Conservation (phyloP, 192 early-diverging fungal species). For the Gonapodya prolifera region DNA sequence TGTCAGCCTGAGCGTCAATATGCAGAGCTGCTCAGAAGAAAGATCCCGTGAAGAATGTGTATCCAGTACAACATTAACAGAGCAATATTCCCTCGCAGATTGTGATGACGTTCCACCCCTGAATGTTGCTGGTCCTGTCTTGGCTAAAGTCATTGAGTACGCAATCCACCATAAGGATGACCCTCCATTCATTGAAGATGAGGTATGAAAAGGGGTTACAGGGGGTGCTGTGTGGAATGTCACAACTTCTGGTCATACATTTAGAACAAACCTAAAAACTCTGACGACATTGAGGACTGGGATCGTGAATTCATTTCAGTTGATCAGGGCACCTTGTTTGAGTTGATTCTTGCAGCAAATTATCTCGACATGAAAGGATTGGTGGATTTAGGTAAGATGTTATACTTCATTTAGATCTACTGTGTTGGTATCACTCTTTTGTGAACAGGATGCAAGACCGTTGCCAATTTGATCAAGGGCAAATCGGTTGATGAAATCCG, state of each 20-base stretch:
- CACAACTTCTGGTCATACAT: constrained; percentile 1
- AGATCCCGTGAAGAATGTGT: too few relatives aligned
- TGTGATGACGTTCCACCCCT: constrained; percentile 81
- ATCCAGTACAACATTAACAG: too few relatives aligned
- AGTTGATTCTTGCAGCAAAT: constrained; percentile 83
- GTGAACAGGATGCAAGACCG: constrained; percentile 55
- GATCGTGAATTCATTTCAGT: constrained; percentile 81
- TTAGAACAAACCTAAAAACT: constrained; percentile 22
- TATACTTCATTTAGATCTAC: background rate
- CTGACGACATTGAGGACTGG: constrained; percentile 76
- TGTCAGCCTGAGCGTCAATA: too few relatives aligned
- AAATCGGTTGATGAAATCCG: constrained; percentile 83
- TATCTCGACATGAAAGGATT: constrained; percentile 64
- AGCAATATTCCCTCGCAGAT: too few relatives aligned
- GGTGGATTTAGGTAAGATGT: constrained; percentile 33
- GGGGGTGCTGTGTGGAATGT: too few relatives aligned
- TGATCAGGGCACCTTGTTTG: constrained; percentile 88
- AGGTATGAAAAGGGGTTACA: constrained; percentile 30
- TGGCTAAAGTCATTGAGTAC: constrained; percentile 79
- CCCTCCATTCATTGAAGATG: constrained; percentile 38
- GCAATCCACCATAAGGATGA: constrained; percentile 76
- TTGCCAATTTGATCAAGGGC: constrained; percentile 84
- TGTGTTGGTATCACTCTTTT: background rate
- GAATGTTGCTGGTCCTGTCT: constrained; percentile 77
- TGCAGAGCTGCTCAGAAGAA: too few relatives aligned